Base-by-base conservation (phyloP, 2,329 filamentous ascomycete genomes). In the Penicillium griseofulvum region DNA sequence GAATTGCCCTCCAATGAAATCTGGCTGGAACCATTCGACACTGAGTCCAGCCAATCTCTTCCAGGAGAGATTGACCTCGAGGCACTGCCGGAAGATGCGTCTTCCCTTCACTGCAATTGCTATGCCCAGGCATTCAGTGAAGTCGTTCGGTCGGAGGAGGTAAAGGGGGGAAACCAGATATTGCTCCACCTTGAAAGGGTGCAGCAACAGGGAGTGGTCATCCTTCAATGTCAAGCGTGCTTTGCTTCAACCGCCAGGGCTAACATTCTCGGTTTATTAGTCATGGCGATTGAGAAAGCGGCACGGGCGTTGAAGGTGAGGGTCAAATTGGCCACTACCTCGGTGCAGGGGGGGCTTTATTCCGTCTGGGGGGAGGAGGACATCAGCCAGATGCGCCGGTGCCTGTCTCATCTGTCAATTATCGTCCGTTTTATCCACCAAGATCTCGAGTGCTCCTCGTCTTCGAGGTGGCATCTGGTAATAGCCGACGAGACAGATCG, bases 401-500 rank as follows among this genome's bases (percentile, higher is more conserved):
- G 67, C 10, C 52, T 73, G n/a, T 66, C 62, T n/a, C 64, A 61
- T n/a, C 52, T 73, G 52, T 55, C 68, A 16, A 47, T 59, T 17
- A 65, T 61, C 1, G 60, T 72, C 31, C 62, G 65, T 9, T 62
- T 62, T 0, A 71, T 72, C 38, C 59, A 62, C 26, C 64, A 62
- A 12, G 44, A 44, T 17, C 33, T 44, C 8, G 24, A 31, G 12
- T 34, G 34, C 22, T 41, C 41, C n/a, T 39, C 34, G 10, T n/a
- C 47, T 4, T 63, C 66, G 4, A 50, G 54, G 2, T 68, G 68
- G 10, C 60, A 62, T 28, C 33, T 69, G 36, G 49, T 63, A 5
- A 68, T 73, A 68, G 68, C 70, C 22, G 65, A 64, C 55, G 69
- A 70, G 47, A 71, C 66, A 7, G 68, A 71, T 55, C 58, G 61